These are phyloP conservation scores for Coprinopsis cinerea DNA, from an alignment of 768 basidiomycete species.

Conservation along the genomic window DNA sequence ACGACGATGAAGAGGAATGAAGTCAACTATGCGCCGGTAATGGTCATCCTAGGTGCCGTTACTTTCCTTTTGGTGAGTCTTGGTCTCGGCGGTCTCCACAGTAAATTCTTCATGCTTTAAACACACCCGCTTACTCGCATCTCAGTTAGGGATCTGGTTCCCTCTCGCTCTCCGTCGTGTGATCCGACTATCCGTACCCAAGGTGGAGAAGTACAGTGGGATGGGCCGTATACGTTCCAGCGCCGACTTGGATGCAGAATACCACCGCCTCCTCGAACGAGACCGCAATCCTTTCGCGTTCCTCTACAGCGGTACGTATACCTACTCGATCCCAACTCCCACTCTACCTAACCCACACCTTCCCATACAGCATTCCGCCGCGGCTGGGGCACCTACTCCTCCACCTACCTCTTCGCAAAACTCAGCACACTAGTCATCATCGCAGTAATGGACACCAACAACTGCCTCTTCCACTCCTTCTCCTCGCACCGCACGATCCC, in stretches of 20 bases:
- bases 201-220: slow-evolving; percentile 63
- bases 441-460: slow-evolving; percentile 62
- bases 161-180: slow-evolving; percentile 56
- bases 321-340: background rate
- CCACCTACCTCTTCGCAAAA: slow-evolving; percentile 64
- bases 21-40: slow-evolving; percentile 60
- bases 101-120: background rate
- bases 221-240: slow-evolving; percentile 56
- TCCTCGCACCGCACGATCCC: slow-evolving; percentile 46
- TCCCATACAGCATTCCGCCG: slow-evolving; percentile 53
- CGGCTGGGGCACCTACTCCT: slow-evolving; percentile 61
- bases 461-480: slow-evolving; percentile 62
- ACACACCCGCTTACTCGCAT: background rate
- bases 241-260: slow-evolving; percentile 62
- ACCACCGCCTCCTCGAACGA: slow-evolving; percentile 55
- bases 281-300: slow-evolving; percentile 68
- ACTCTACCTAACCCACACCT: slow-evolving; percentile 1
- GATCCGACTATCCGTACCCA: slow-evolving; percentile 53
- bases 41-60: slow-evolving; percentile 52
- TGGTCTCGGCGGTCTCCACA: no score
- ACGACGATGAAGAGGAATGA: slow-evolving; percentile 70
- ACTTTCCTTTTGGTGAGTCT: slow-evolving; percentile 46
- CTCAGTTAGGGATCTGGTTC: slow-evolving; percentile 63
- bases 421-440: slow-evolving; percentile 60
- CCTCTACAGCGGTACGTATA: slow-evolving; percentile 58